phyloP scores from a whole-genome alignment of 176 grass and related monocot species.

The Puya raimondii region DNA sequence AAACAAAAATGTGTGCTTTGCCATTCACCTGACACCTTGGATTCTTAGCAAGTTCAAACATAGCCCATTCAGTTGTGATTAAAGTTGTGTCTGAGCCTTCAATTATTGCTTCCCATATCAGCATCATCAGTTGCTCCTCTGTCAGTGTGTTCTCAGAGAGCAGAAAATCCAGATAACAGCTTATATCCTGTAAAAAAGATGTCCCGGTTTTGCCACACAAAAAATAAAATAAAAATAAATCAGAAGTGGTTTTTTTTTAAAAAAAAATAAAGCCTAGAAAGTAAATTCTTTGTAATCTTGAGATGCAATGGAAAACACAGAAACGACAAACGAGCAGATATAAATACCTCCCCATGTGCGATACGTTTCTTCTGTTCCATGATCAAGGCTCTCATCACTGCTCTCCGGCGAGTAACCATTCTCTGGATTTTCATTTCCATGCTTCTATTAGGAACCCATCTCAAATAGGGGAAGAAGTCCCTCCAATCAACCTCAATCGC shows the following conservation, averaged over 20 bases:
- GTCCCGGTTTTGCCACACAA: too few relatives aligned
- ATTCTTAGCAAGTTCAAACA: slow-evolving; percentile 74
- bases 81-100: slow-evolving; percentile 71
- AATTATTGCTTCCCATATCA: slow-evolving; percentile 71
- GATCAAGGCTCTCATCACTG: slow-evolving; percentile 53
- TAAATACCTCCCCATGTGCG: slow-evolving; percentile 46
- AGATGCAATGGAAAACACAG: background rate
- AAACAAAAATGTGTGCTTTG: background rate
- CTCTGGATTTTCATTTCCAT: slow-evolving; percentile 44
- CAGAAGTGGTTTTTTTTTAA: background rate
- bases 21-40: slow-evolving; percentile 41
- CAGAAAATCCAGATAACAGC: slow-evolving; percentile 62
- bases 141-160: slow-evolving; percentile 48
- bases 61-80: slow-evolving; percentile 73
- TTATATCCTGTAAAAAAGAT: slow-evolving; percentile 28
- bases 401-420: slow-evolving; percentile 29
- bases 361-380: slow-evolving; percentile 50
- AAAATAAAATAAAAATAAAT: too few relatives aligned
- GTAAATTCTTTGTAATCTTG: background rate
- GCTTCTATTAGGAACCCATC: slow-evolving; percentile 73
- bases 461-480: slow-evolving; percentile 91
- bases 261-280: background rate
- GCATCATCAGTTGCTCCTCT: slow-evolving; percentile 44
- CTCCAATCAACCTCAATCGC: slow-evolving; percentile 91
- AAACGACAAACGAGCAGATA: background rate